Conservation (phyloP, 257 asterid species). For the Plectranthus barbatus region DNA sequence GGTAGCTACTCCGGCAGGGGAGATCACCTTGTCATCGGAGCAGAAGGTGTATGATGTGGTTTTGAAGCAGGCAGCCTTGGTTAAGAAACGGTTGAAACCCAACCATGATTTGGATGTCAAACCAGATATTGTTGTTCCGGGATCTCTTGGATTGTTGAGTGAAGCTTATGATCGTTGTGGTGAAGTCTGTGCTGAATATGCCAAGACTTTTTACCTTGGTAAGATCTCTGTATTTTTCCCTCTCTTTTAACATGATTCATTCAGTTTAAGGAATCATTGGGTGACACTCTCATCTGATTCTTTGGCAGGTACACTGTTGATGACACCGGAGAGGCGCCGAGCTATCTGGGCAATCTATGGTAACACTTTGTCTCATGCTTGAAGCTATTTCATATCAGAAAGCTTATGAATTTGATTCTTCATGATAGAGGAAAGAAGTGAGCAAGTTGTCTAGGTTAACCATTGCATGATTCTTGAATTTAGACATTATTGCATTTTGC, state of each 20-base stretch:
- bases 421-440: no score
- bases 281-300: no score
- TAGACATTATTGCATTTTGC: background rate
- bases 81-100: slow-evolving; percentile 46
- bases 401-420: no score
- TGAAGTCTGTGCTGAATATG: slow-evolving; percentile 95
- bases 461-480: background rate
- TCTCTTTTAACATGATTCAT: slow-evolving; percentile 7
- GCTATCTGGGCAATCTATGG: slow-evolving; percentile 99
- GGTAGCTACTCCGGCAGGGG: slow-evolving; percentile 42
- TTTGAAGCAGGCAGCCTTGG: slow-evolving; percentile 83
- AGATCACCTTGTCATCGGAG: slow-evolving; percentile 61
- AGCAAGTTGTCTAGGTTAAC: background rate
- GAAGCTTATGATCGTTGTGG: slow-evolving; percentile 97
- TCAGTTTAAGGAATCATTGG: background rate
- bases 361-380: slow-evolving; percentile 24
- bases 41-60: slow-evolving; percentile 94
- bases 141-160: slow-evolving; percentile 49
- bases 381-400: background rate
- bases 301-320: slow-evolving; percentile 72
- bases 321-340: slow-evolving; percentile 90
- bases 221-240: slow-evolving; percentile 28
- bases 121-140: slow-evolving; percentile 60
- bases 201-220: slow-evolving; percentile 97
- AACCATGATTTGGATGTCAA: slow-evolving; percentile 48